A percentile compares a stretch with the other conserved stretches of the same genome.
Conservation (phyloP, 768 basidiomycete species). For the Phanerodontia chrysosporium region DNA sequence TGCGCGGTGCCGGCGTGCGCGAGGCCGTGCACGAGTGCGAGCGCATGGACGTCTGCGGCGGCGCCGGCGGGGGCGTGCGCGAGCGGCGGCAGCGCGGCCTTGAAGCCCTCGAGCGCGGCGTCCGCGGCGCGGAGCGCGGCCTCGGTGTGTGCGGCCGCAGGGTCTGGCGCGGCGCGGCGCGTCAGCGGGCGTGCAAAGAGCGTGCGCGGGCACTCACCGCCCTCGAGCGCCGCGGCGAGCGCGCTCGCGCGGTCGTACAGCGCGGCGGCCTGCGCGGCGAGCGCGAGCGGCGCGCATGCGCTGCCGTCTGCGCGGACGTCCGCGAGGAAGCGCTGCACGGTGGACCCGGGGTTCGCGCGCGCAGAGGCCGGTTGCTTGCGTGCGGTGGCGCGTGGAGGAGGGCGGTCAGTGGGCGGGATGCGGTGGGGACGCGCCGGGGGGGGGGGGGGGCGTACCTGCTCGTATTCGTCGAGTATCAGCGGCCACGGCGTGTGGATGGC, state of each 20-base stretch:
- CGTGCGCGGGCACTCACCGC: not conserved
- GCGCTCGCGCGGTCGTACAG: conserved; percentile 15
- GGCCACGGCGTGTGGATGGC: conserved; percentile 43
- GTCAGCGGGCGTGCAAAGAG: not conserved
- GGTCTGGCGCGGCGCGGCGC: not conserved
- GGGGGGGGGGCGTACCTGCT: conserved; percentile 13
- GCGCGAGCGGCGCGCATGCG: conserved; percentile 2
- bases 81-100: conserved; percentile 7
- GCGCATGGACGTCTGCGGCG: not conserved
- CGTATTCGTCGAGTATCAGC: conserved; percentile 15
- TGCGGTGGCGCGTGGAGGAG: not conserved
- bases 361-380: conserved; percentile 4
- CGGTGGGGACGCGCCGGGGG: not conserved
- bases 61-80: not conserved
- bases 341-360: conserved; percentile 2
- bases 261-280: conserved; percentile 12
- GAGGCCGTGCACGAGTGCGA: conserved; percentile 7
- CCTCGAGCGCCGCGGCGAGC: conserved; percentile 6
- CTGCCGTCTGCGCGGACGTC: not conserved
- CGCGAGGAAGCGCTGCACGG: conserved; percentile 9
- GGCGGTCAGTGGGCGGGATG: not conserved
- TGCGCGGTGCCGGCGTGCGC: conserved; percentile 11
- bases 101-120: conserved; percentile 11
- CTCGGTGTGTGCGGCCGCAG: not conserved
- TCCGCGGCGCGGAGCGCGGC: conserved; percentile 3